A percentile compares a stretch with the other conserved stretches of the same genome.
Conservation (phyloP, 192 early-diverging fungal species). For the Mortierella hygrophila region DNA sequence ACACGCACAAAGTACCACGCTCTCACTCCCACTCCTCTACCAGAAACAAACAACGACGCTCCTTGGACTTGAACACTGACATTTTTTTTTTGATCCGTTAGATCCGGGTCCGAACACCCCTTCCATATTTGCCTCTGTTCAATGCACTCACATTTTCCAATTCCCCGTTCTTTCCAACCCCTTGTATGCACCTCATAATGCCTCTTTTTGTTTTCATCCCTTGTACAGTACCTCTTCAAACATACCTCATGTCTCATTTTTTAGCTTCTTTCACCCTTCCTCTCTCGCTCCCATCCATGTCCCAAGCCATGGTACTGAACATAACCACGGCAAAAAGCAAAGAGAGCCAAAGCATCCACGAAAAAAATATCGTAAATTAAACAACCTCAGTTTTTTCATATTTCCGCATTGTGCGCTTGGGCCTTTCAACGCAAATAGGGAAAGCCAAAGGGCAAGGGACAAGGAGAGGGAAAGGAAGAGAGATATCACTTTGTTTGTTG, state of each 20-base stretch:
- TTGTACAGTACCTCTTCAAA: not conserved
- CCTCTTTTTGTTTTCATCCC: not conserved
- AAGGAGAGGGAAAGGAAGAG: not conserved
- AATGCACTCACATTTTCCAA: not conserved
- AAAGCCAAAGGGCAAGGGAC: not conserved
- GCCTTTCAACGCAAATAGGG: not conserved
- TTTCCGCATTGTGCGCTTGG: slow-evolving; percentile 7
- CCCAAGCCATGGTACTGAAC: too few relatives aligned
- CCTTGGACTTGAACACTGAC: too few relatives aligned
- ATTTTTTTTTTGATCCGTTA: too few relatives aligned
- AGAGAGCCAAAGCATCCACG: too few relatives aligned
- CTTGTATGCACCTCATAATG: slow-evolving; percentile 1
- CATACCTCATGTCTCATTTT: not conserved
- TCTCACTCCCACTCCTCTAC: too few relatives aligned
- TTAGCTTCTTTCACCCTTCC: not conserved
- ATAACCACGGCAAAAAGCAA: too few relatives aligned
- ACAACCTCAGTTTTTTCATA: too few relatives aligned
- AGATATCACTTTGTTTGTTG: not conserved
- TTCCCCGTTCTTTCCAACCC: not conserved
- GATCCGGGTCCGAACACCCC: too few relatives aligned
- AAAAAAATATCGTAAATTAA: too few relatives aligned
- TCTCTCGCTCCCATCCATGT: not conserved
- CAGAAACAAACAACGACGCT: too few relatives aligned
- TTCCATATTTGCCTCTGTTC: not conserved
- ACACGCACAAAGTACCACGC: too few relatives aligned